phyloP scores from a whole-genome alignment of 495 filamentous ascomycete species.

The Penicillium diatomitis region DNA sequence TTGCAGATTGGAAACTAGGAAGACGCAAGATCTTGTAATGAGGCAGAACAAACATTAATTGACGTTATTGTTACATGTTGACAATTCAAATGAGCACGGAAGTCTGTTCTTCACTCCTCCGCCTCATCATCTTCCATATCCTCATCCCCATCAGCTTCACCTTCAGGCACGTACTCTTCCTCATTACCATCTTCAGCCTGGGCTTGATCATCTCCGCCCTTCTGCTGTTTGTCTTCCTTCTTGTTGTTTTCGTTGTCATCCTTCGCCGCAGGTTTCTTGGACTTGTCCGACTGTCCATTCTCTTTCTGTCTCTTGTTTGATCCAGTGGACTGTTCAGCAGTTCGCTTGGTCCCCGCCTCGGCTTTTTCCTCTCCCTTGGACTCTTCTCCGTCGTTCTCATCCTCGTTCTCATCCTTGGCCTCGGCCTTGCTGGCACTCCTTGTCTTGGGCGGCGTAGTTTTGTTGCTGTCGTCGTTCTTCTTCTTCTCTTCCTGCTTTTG shows the following conservation, averaged over 20 bases:
- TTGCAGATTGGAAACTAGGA: too few species aligned
- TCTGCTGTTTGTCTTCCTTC: neutral
- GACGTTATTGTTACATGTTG: neutral
- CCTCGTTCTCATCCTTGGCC: neutral
- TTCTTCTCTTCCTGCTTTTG: too few species aligned
- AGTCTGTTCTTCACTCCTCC: neutral
- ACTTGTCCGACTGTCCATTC: neutral
- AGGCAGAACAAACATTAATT: too few species aligned
- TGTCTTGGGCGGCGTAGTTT: neutral
- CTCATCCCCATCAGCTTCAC: neutral
- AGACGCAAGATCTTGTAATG: too few species aligned
- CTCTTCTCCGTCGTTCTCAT: neutral
- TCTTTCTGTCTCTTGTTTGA: conserved; percentile 7
- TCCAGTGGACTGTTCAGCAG: conserved; percentile 1
- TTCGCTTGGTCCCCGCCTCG: conserved; percentile 1
- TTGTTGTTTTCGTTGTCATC: neutral
- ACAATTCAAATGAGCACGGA: neutral
- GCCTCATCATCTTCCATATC: neutral
- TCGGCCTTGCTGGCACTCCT: neutral
- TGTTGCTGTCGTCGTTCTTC: too few species aligned
- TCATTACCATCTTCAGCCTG: neutral
- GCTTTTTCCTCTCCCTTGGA: neutral
- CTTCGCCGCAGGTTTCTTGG: neutral
- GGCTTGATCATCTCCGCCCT: neutral
- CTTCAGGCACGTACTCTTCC: neutral